These are phyloP conservation scores for Trichophyton equinum DNA, from an alignment of 2,329 filamentous ascomycete genomes.

Conservation along the genomic window DNA sequence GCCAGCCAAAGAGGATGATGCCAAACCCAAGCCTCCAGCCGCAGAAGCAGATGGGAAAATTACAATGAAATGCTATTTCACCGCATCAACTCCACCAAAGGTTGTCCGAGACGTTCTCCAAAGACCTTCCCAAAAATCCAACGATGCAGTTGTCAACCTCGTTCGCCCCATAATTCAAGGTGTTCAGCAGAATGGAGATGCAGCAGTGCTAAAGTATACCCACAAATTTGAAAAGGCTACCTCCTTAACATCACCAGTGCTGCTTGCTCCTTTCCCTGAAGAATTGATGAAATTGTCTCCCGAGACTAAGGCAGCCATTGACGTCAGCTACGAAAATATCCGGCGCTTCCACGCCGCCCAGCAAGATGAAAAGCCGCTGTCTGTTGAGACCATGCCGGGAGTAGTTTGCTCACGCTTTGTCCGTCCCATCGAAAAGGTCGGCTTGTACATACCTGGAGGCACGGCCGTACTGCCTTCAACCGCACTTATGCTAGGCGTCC, in stretches of 20 bases:
- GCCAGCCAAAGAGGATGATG: slow-evolving; percentile 27
- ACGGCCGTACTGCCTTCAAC: slow-evolving; percentile 96
- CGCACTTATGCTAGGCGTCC: slow-evolving; percentile 94
- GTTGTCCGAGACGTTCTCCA: slow-evolving; percentile 65
- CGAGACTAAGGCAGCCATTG: slow-evolving; percentile 85
- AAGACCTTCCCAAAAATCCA: slow-evolving; percentile 84
- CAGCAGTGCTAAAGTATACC: slow-evolving; percentile 79
- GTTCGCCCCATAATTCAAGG: slow-evolving; percentile 85
- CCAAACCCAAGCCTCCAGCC: slow-evolving; percentile 34
- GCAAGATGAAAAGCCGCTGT: slow-evolving; percentile 65
- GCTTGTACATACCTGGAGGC: slow-evolving; percentile 87
- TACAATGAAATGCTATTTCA: slow-evolving; percentile 67
- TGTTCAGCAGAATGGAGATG: slow-evolving; percentile 71
- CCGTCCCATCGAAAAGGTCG: slow-evolving; percentile 87
- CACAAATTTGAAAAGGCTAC: slow-evolving; percentile 98
- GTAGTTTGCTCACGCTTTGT: slow-evolving; percentile 89
- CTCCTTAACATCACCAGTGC: slow-evolving; percentile 73
- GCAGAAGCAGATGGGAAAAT: slow-evolving; percentile 48
- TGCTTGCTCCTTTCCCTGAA: slow-evolving; percentile 76
- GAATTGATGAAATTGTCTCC: slow-evolving; percentile 71
- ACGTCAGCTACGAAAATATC: slow-evolving; percentile 89
- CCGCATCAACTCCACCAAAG: slow-evolving; percentile 48
- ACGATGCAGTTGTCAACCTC: slow-evolving; percentile 84
- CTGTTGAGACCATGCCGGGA: slow-evolving; percentile 95
- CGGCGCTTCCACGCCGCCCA: slow-evolving; percentile 87